Evolutionary conservation across 2,329 filamentous ascomycete species (phyloP), one percentile per base, ranked within the genome.

Genomic region (Sphaerostilbella broomeana): DNA sequence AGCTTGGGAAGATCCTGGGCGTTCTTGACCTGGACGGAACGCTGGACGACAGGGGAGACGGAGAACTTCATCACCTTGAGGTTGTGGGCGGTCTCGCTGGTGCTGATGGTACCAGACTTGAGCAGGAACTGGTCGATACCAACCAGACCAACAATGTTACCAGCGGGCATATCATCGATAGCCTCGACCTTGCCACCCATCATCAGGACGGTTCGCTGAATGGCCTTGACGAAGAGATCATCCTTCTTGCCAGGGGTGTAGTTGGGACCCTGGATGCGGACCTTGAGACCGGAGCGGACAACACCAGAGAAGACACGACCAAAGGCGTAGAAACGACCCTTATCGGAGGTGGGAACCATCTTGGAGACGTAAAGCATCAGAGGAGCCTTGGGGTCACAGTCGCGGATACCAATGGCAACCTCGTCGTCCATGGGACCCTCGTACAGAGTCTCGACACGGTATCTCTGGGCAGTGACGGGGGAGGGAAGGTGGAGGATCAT

Each of bases 41-140:
- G 90, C 74, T 85, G 90, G 54, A 98, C 92, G 73, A 98, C 92
- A 60, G 92, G 92, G 46, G 92, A 97, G 67, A 98, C 92, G 63
- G 92, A 98, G 85, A 98, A 98, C 79, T 95, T 97, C 92, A 98
- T 98, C 74, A 98, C 92, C 84, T 97, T 97, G 62, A 98, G 75
- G 84, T 98, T 98, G 84, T 98, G 92, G 66, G 92, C 90, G 53
- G 87, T 94, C 56, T 98, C 92, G 65, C 78, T 82, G 66, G 90
- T 97, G 72, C 89, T 95, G 60, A 98, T 85, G 62, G 92, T 98
- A 84, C 92, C 92, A 67, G 92, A 97, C 84, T 98, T 98, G 77
- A 98, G 88, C 78, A 98, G 78, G 86, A 97, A 98, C 81, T 98
- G 92, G 69, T 98, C 92, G 59, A 98, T 87, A 83, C 92, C 92